Conservation (phyloP, 2,329 filamentous ascomycete species). For the Ceratocystis diversiconidia region DNA sequence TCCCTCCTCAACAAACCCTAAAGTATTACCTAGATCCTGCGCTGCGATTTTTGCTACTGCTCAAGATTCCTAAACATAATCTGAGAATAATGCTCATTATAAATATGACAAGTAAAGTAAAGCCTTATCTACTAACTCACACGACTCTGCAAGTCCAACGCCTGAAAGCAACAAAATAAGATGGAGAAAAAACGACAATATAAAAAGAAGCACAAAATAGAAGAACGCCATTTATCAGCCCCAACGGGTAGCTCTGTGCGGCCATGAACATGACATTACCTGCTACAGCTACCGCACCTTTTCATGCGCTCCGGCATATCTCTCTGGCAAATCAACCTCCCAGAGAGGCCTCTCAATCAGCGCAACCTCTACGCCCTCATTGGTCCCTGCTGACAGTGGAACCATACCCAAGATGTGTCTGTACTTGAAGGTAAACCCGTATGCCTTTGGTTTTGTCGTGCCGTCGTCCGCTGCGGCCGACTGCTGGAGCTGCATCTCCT, state of each 20-base stretch:
- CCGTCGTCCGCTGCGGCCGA: slow-evolving; percentile 21
- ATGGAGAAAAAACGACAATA: not conserved
- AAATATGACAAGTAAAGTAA: not conserved
- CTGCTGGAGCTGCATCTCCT: slow-evolving; percentile 20
- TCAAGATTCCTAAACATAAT: not conserved
- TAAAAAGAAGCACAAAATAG: not conserved
- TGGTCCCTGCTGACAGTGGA: slow-evolving; percentile 27
- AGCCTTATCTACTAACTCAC: not conserved
- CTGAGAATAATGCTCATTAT: not conserved
- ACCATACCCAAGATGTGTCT: slow-evolving; percentile 72
- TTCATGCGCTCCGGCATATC: slow-evolving; percentile 32
- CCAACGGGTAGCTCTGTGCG: not conserved
- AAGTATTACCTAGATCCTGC: too few relatives aligned
- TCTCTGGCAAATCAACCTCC: slow-evolving; percentile 63
- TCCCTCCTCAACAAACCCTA: too few relatives aligned
- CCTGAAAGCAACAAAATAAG: not conserved
- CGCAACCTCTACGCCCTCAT: slow-evolving; percentile 56
- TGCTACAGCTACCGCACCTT: slow-evolving; percentile 13
- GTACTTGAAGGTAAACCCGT: slow-evolving; percentile 87
- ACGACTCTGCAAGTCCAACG: slow-evolving; percentile 4
- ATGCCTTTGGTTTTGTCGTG: slow-evolving; percentile 25
- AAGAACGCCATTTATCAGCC: not conserved
- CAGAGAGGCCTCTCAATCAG: slow-evolving; percentile 76
- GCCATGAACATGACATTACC: not conserved
- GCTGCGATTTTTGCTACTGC: not conserved